Evolutionary conservation across 371 early-diverging fungal genomes (phyloP), one percentile per base, ranked within the genome.

Genomic region (Rhizopus microsporus): DNA sequence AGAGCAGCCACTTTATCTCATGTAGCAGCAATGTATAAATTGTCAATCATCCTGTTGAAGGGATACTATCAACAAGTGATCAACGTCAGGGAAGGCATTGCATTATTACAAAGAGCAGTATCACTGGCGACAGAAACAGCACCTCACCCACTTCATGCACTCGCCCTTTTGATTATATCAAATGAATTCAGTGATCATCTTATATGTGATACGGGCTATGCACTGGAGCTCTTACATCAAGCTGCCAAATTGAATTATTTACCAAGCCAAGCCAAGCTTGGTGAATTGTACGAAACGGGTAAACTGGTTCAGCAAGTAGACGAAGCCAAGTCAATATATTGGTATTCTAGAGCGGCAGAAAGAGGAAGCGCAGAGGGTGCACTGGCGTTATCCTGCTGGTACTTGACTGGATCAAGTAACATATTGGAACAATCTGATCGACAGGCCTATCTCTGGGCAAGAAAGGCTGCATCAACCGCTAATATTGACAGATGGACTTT

Each of bases 1-100:
- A 95, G 95, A 75, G 93, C 96, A 0, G 97, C 98, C 0, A 84
- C 88, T n/a, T 72, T 91, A 48, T 90, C 93, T 5, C 94, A 97
- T 65, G 83, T 92, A 5, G 85, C 89, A 0, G 94, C 95, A 32
- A 96, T 98, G 96, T 96, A 93, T 83, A 95, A 94, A 67, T 74
- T 96, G 13, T 97, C 93, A 5, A 85, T 94, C 70, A 82, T 93
- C 13, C 62, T 92, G 45, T 62, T 96, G 59, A 85, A 90, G 56
- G 97, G 96, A 0, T 64, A 81, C 62, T 77, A 93, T 54, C 86
- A 84, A 7, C 88, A 89, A 50, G 49, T 83, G 4, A 57, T 75
- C 37, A 88, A 91, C 51, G 88, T 89, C n/a, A 82, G 93, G n/a
- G 95, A 97, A 65, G 96, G 88, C 8, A 79, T 95, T 33, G 90